These are phyloP conservation scores for Echria macrotheca DNA, from an alignment of 495 filamentous ascomycete species.

Conservation along the genomic window DNA sequence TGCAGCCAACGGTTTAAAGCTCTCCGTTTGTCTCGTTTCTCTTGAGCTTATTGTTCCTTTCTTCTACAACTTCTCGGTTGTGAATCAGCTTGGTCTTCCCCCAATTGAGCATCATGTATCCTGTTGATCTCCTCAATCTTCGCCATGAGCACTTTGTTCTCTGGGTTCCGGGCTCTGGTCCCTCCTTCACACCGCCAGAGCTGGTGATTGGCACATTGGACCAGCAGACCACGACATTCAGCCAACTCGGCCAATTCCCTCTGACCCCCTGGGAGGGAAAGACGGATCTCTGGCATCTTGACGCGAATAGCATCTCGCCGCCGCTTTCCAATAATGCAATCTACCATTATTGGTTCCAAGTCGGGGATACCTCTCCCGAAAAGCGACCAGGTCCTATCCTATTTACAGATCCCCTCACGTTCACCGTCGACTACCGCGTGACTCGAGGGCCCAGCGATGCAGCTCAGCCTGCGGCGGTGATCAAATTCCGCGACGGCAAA, in stretches of 20 bases:
- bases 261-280: conserved; percentile 3
- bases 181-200: conserved; percentile 1
- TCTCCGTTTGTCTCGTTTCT: too few relatives aligned
- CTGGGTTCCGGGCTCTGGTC: conserved; percentile 18
- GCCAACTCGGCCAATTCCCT: conserved; percentile 10
- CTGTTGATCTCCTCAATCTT: conserved; percentile 23
- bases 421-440: conserved; percentile 23
- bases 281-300: conserved; percentile 22
- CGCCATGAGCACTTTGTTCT: conserved; percentile 23
- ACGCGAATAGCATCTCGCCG: conserved; percentile 15
- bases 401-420: conserved; percentile 27
- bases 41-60: too few relatives aligned
- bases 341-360: conserved; percentile 29
- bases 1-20: too few relatives aligned
- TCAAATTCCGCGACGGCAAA: conserved; percentile 24
- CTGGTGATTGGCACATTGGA: conserved; percentile 16
- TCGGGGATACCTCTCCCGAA: conserved; percentile 15
- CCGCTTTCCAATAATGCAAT: conserved; percentile 16
- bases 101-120: conserved; percentile 5
- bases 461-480: conserved; percentile 21
- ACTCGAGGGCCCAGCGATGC: background rate
- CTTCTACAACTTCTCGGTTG: too few relatives aligned
- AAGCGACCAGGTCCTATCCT: conserved; percentile 1
- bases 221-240: background rate
- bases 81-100: background rate